phyloP scores from a whole-genome alignment of 352 stramenopile genomes.

The Phytophthora crassamura region DNA sequence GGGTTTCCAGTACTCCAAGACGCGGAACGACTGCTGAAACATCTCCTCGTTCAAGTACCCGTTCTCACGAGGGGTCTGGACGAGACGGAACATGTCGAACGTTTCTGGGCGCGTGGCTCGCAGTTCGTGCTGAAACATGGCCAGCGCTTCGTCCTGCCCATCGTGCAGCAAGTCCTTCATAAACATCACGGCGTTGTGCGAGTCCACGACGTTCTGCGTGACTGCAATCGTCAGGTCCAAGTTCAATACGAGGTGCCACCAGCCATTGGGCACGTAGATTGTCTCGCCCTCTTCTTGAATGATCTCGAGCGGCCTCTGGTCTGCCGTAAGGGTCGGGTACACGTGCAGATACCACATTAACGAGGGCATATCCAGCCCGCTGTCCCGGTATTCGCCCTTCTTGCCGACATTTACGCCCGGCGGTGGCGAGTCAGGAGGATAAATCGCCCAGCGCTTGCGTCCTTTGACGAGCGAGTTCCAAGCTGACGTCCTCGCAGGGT shows the following conservation, averaged over 20 bases:
- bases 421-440: slow-evolving; percentile 86
- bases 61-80: slow-evolving; percentile 60
- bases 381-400: slow-evolving; percentile 60
- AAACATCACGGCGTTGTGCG: slow-evolving; percentile 82
- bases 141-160: slow-evolving; percentile 64
- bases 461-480: slow-evolving; percentile 97
- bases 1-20: slow-evolving; percentile 65
- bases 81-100: slow-evolving; percentile 71
- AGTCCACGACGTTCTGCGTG: slow-evolving; percentile 96
- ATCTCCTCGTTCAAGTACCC: slow-evolving; percentile 70
- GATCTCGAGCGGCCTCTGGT: slow-evolving; percentile 81
- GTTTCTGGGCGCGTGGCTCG: slow-evolving; percentile 54
- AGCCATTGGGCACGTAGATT: slow-evolving; percentile 97
- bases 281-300: slow-evolving; percentile 95
- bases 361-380: slow-evolving; percentile 79
- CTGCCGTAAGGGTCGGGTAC: slow-evolving; percentile 76
- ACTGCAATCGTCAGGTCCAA: slow-evolving; percentile 94
- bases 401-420: slow-evolving; percentile 71
- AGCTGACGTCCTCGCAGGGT: slow-evolving; percentile 95
- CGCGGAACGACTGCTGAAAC: slow-evolving; percentile 67
- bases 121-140: slow-evolving; percentile 60
- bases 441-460: slow-evolving; percentile 96
- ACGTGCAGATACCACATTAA: slow-evolving; percentile 88
- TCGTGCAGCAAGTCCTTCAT: slow-evolving; percentile 74
- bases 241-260: slow-evolving; percentile 98